Base-by-base conservation (phyloP, 345 rosid genomes). In the Nephelium lappaceum region DNA sequence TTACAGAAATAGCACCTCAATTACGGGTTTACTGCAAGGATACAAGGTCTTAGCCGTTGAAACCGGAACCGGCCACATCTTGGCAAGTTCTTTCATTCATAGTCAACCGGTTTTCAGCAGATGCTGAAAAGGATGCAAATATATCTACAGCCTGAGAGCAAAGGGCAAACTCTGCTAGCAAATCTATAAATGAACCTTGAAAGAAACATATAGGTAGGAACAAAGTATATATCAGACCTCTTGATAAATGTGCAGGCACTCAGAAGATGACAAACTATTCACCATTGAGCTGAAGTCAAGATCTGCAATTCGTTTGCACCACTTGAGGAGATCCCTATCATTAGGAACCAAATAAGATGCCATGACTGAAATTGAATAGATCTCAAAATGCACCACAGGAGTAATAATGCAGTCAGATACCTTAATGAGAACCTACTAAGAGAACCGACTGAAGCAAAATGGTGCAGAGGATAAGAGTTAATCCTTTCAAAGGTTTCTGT, bases 281-380 rank as follows among this genome's bases (percentile, higher is more conserved):
- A 39, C 76, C 6, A 18, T 21, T 1, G 68, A 60, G 77, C 73
- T 57, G 75, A 76, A 81, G 72, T 78, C 82, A 53, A 85, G 75
- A 23, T 86, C 84, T 63, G 83, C 83, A 82, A 95, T 89, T 78
- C 99, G 87, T 79, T 90, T 95, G 87, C 99, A 93, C 97, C 93
- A 93, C 86, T 95, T 93, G 55, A 95, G 91, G 73, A 95, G 91
- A 88, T 95, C 99, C 91, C 99, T 95, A 89, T 63, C 79, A 85
- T 76, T 38, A 87, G 65, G 41, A 84, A 71, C 69, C 71, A 74
- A 80, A 83, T 62, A 80, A 67, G 65, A 74, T 63, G 39, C 60
- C 70, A 65, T 70, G 36, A 73, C 69, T 51, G 67, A 63, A 57
- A 76, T 71, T 71, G 60, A 62, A 55, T 61, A 18, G 69, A 65